Conservation (phyloP, 1,284 basidiomycete genomes). For the Austroboletus novae-zelandiae region DNA sequence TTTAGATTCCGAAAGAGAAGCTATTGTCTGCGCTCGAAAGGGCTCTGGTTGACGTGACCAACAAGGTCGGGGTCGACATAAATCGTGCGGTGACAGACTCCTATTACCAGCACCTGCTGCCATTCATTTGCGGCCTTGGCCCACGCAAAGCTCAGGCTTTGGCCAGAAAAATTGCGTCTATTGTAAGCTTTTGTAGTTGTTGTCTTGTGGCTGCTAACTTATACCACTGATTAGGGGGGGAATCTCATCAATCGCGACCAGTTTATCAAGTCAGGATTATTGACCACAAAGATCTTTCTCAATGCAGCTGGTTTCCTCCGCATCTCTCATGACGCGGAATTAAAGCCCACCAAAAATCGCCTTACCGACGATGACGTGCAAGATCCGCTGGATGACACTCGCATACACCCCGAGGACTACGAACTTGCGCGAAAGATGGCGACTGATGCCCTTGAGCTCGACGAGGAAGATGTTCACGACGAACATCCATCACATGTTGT, state of each 20-base stretch:
- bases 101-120: conserved; percentile 87
- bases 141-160: conserved; percentile 91
- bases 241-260: conserved; percentile 81
- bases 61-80: conserved; percentile 93
- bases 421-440: conserved; percentile 99
- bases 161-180: conserved; percentile 75
- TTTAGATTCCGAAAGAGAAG: conserved; percentile 82
- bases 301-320: conserved; percentile 91
- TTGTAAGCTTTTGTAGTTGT: conserved; percentile 45
- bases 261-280: conserved; percentile 75
- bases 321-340: conserved; percentile 72
- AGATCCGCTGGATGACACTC: conserved; percentile 93
- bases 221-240: conserved; percentile 58
- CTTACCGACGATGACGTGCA: conserved; percentile 71
- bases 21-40: conserved; percentile 82
- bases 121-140: conserved; percentile 91
- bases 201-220: conserved; percentile 8
- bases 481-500: conserved; percentile 89
- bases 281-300: conserved; percentile 86
- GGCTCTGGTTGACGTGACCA: conserved; percentile 86
- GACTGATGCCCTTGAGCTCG: conserved; percentile 92
- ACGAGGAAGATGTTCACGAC: conserved; percentile 91
- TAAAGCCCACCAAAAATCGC: conserved; percentile 61
- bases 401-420: conserved; percentile 98
- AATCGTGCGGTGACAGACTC: conserved; percentile 86